Conservation (phyloP, 495 filamentous ascomycete species). For the Penicilliopsis zonata region DNA sequence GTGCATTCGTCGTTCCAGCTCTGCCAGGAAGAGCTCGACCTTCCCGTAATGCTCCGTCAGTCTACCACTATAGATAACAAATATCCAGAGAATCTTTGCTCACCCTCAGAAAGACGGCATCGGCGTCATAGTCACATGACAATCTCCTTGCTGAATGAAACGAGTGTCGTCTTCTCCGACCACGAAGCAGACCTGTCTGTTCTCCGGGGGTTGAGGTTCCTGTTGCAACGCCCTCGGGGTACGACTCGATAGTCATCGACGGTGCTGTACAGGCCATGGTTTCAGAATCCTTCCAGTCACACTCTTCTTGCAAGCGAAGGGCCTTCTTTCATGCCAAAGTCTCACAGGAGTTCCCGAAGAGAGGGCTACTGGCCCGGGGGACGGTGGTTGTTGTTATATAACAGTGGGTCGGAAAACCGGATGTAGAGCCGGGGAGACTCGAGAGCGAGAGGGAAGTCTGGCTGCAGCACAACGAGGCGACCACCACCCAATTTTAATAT, state of each 20-base stretch:
- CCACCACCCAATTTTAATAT: no score
- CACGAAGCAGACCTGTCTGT: constrained; percentile 26
- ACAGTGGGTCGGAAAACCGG: no score
- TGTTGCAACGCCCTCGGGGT: constrained; percentile 21
- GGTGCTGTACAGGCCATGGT: constrained; percentile 34
- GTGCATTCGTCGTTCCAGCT: constrained; percentile 75
- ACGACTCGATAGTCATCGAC: constrained; percentile 34
- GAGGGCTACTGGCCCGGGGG: no score
- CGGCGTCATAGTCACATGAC: constrained; percentile 55
- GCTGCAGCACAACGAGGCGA: no score
- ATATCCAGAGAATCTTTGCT: constrained; percentile 3
- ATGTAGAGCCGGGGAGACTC: no score
- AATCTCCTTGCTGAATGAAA: constrained; percentile 46
- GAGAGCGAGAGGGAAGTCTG: no score
- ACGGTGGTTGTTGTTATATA: no score
- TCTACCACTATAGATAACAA: constrained; percentile 1
- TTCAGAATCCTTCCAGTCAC: no score
- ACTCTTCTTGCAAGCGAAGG: no score
- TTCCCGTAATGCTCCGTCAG: constrained; percentile 16
- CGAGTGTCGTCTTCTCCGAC: constrained; percentile 50
- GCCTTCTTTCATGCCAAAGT: no score
- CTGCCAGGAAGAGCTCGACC: constrained; percentile 83
- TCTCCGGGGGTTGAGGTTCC: constrained; percentile 19
- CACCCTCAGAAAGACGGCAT: constrained; percentile 55
- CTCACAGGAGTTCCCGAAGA: no score